Evolutionary conservation across 163 green algal species (phyloP).

Genomic region (Chloromonas sp.): DNA sequence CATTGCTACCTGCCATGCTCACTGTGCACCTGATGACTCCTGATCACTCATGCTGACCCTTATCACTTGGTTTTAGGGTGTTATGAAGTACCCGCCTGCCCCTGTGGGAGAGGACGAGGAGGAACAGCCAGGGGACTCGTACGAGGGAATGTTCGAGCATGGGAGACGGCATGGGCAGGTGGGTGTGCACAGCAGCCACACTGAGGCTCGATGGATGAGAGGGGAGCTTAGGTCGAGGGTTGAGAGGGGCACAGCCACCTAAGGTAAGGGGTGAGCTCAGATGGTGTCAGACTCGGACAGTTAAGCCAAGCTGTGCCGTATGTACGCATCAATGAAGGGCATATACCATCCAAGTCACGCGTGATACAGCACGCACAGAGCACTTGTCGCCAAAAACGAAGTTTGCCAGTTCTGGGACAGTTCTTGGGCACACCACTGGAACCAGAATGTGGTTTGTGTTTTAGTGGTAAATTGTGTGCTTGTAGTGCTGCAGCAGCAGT

Average conservation of each 20-base stretch:
- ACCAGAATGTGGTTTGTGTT: not conserved
- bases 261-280: too few relatives aligned
- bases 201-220: too few relatives aligned
- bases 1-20: not conserved
- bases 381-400: too few relatives aligned
- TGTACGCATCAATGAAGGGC: not conserved
- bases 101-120: conserved; percentile 47
- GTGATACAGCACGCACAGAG: not conserved
- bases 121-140: conserved; percentile 46
- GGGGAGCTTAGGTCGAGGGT: too few relatives aligned
- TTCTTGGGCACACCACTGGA: too few relatives aligned
- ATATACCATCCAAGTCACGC: not conserved
- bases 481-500: not conserved
- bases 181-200: not conserved
- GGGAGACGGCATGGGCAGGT: conserved; percentile 27
- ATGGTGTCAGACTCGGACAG: too few relatives aligned
- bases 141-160: conserved; percentile 31
- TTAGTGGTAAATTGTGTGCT: not conserved
- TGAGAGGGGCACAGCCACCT: too few relatives aligned
- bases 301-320: not conserved
- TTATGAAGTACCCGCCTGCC: conserved; percentile 47
- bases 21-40: not conserved
- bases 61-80: conserved; percentile 26
- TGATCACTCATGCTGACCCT: not conserved
- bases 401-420: too few relatives aligned